phyloP scores from a whole-genome alignment of 331 rosid genomes.

The Malus hybrid region DNA sequence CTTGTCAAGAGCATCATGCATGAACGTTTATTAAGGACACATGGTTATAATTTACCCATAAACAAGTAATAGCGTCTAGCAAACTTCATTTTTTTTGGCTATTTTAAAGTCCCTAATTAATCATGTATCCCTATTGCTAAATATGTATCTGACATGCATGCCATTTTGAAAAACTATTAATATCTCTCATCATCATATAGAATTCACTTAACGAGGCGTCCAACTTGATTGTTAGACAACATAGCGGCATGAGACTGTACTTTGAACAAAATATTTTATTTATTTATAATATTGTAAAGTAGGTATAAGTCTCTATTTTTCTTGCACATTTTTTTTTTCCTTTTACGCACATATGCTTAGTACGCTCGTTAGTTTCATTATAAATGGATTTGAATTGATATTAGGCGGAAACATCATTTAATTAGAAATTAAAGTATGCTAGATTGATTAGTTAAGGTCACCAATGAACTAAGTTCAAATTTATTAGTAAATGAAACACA shows the following conservation, averaged over 20 bases:
- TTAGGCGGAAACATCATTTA: too few relatives aligned
- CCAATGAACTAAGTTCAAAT: too few relatives aligned
- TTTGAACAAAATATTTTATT: too few relatives aligned
- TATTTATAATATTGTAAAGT: neutral
- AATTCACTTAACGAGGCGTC: neutral
- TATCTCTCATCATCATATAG: neutral
- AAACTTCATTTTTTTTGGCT: neutral
- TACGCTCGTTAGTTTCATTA: too few relatives aligned
- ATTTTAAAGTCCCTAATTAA: neutral
- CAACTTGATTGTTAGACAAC: neutral
- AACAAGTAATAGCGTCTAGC: neutral
- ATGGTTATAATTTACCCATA: neutral
- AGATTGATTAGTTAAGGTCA: too few relatives aligned
- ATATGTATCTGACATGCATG: neutral
- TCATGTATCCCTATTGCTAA: neutral
- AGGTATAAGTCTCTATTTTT: neutral
- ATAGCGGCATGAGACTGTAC: too few relatives aligned
- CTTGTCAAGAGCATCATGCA: conserved; percentile 27
- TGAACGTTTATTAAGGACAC: conserved; percentile 6
- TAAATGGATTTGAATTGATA: too few relatives aligned
- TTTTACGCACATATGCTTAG: too few relatives aligned
- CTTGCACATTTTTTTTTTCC: too few relatives aligned
- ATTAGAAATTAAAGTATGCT: too few relatives aligned
- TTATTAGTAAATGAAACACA: too few relatives aligned
- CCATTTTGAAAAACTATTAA: too few relatives aligned